Base-by-base conservation (phyloP, 2,329 filamentous ascomycete species). In the Colletotrichum falcatum region DNA sequence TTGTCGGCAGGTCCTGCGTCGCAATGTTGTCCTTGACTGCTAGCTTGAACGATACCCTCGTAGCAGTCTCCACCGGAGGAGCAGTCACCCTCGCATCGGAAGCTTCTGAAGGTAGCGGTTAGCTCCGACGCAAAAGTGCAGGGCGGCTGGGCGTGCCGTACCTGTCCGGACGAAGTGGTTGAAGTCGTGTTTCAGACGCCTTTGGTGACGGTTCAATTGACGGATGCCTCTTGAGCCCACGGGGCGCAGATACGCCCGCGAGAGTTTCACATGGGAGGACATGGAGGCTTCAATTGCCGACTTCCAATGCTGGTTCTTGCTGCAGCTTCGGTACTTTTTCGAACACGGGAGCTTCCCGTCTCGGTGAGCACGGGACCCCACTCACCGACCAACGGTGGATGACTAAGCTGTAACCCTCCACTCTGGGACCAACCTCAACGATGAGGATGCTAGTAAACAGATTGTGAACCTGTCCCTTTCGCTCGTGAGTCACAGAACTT, bases 11-110 rank as follows among this genome's bases (percentile, higher is more conserved):
- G 42, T 86, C 82, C 26, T 78, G 79, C 0, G 91, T 92, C 63
- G 90, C 88, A 73, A 95, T 94, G 77, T 94, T 95, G 81, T 95
- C 92, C 78, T 95, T 95, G 63, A 94, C 84, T 5, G 90, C 90
- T 61, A 93, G 82, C 39, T 78, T 79, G 72, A 87, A 85, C 7
- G 9, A n/a, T 2, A 1, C 35, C 2, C n/a, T 39, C 2, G 53
- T 14, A 23, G 51, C 14, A 12, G 51, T 6, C 1, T n/a, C 8
- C 8, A 16, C 8, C 16, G 1, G 26, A 5, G 51, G 23, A 1
- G 49, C 14, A 11, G 12, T 35, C 33, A 39, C 12, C 48, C 28
- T 28, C 8, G 53, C 30, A 16, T 67, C 48, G 16, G 23, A 26
- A 44, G 58, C 28, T 28, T 67, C 67, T 69, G 12, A 18, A 14